These are phyloP conservation scores for Cochlearia excelsa DNA, from an alignment of 345 rosid genomes.

Conservation along the genomic window DNA sequence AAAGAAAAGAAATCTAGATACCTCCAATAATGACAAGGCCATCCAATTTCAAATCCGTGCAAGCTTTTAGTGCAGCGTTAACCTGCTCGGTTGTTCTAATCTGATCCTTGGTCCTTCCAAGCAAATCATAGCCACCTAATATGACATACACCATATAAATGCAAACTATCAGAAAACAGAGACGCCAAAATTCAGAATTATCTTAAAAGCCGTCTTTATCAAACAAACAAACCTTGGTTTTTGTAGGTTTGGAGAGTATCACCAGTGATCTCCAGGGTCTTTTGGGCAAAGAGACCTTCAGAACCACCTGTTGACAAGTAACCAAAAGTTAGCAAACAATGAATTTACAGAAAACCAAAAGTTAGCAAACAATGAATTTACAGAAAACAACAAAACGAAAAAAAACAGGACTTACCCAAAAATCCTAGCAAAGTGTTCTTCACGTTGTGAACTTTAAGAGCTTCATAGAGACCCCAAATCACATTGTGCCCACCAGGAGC, in stretches of 20 bases:
- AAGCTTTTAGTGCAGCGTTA: constrained; percentile 73
- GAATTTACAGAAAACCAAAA: constrained; percentile 12
- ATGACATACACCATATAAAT: constrained; percentile 8
- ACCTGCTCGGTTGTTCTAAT: constrained; percentile 91
- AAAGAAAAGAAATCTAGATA: constrained; percentile 7
- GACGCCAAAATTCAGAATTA: constrained; percentile 9
- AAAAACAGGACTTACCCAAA: constrained; percentile 53
- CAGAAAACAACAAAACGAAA: background rate
- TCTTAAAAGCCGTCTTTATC: background rate
- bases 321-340: constrained; percentile 3
- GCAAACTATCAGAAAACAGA: constrained; percentile 16
- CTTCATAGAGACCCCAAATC: constrained; percentile 79
- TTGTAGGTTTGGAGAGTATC: constrained; percentile 76
- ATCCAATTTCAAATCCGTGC: constrained; percentile 83
- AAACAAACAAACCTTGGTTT: constrained; percentile 72
- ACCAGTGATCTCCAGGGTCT: constrained; percentile 82
- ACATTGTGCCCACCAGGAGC: constrained; percentile 99
- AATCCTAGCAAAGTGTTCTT: constrained; percentile 73
- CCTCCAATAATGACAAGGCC: constrained; percentile 90
- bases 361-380: background rate
- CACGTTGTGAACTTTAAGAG: constrained; percentile 76
- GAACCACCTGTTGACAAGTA: constrained; percentile 65
- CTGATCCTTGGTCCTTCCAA: constrained; percentile 96
- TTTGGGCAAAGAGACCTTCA: constrained; percentile 92
- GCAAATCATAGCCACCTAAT: constrained; percentile 88